These are phyloP conservation scores for Ascochyta viciae-villosae DNA, from an alignment of 2,329 filamentous ascomycete genomes.

Conservation along the genomic window DNA sequence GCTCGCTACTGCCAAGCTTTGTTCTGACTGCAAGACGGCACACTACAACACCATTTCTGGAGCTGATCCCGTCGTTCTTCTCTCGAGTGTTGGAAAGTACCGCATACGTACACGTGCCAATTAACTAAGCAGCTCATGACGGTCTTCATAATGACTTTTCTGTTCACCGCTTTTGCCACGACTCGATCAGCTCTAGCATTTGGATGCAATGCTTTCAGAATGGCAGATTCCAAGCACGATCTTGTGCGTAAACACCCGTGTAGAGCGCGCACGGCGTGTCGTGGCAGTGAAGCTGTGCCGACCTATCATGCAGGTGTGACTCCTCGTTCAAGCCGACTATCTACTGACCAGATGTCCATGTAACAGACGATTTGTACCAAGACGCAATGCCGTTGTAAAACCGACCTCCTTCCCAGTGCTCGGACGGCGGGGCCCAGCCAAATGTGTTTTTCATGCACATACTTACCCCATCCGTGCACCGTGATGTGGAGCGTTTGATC, in stretches of 20 bases:
- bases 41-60: neutral
- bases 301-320: neutral
- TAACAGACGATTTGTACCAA: neutral
- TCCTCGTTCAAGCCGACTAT: neutral
- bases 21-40: constrained; percentile 1
- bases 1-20: constrained; percentile 6
- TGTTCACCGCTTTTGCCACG: neutral
- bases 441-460: neutral
- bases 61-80: neutral
- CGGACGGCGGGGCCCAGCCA: no score
- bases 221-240: neutral
- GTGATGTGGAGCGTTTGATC: constrained; percentile 13
- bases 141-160: neutral
- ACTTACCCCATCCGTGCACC: constrained; percentile 10
- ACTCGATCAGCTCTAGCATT: no score
- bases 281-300: neutral
- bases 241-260: no score
- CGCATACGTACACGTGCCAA: neutral
- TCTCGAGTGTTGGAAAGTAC: neutral
- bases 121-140: neutral
- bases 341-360: neutral
- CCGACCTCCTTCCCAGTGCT: no score
- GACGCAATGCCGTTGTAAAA: neutral
- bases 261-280: neutral
- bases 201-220: neutral